Evolutionary conservation across 2,329 filamentous ascomycete genomes (phyloP), one percentile per base, ranked within the genome.

Genomic region (Stemphylium lycopersici): DNA sequence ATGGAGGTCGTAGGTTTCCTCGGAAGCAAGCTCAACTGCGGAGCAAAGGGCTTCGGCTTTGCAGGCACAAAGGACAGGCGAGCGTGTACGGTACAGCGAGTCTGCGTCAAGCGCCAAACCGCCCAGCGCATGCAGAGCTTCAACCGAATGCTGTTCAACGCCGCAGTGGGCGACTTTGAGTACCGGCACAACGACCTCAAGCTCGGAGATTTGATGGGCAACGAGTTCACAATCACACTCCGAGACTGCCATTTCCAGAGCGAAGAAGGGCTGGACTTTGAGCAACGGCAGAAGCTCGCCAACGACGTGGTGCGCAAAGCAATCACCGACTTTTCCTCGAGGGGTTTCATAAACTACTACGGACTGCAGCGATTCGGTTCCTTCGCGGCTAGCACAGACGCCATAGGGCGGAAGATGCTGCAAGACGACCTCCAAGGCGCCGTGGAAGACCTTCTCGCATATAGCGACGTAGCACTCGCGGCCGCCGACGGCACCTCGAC

Each of bases 341-440:
- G 88, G 39, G 95, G 95, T 2, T 99, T 96, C 80, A 87, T 99
- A 76, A 99, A 99, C 77, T 99, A 98, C 78, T 99, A 93, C 70
- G 95, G 95, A 7, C 86, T 98, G n/a, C 95, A 99, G 77, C 87
- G 95, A 20, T 99, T 99, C 67, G 95, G 95, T 24, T 93, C 92
- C 0, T 93, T 95, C 74, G 80, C 86, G 24, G 89, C 90, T 11
- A 90, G 92, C 31, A 99, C 95, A 0, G 91, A 98, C 68, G 84
- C 88, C 36, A 81, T 97, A 44, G 95, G 95, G 43, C 85, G 89
- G 70, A 88, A 90, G 72, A 92, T 99, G 70, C 82, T 99, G 0
- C 84, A 90, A 63, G 88, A 85, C 26, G 87, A 96, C 67, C 92
- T 92, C 63, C 83, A 93, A 70, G 90, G 85, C 29, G 93, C 93